These are phyloP conservation scores for Flaveria brownii DNA, from an alignment of 129 eudicot genomes.

Conservation along the genomic window DNA sequence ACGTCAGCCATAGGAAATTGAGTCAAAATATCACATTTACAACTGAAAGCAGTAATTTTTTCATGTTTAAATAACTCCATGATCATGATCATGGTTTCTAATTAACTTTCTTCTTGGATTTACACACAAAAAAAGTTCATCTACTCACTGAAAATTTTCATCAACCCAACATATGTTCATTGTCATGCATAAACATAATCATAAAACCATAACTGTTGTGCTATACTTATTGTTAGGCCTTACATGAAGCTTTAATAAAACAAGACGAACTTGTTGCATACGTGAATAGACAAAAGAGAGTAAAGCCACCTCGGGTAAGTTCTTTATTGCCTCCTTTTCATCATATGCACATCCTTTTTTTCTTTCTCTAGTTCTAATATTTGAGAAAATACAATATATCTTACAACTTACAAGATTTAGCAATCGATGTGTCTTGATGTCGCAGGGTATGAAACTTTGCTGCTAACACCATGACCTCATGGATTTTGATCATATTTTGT, in stretches of 20 bases:
- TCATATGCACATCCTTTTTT: neutral
- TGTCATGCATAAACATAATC: no score
- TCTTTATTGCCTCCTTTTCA: neutral
- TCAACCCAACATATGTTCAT: no score
- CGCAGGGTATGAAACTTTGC: slow-evolving; percentile 16
- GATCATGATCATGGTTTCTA: no score
- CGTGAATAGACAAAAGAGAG: neutral
- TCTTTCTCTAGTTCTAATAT: neutral
- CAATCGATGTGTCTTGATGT: neutral
- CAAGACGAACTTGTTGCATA: neutral
- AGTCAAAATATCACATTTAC: no score
- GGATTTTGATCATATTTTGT: neutral
- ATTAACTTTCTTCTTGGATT: no score
- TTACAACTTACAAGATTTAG: neutral
- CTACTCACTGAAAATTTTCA: no score
- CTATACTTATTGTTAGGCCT: neutral
- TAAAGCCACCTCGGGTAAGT: neutral
- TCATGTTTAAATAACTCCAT: no score
- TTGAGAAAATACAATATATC: neutral
- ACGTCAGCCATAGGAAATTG: no score
- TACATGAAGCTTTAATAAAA: slow-evolving; percentile 1
- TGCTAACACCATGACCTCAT: neutral
- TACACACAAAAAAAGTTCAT: no score
- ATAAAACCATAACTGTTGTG: no score
- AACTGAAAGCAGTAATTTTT: no score